phyloP scores from a whole-genome alignment of 2,329 filamentous ascomycete species.

The Aspergillus persii region DNA sequence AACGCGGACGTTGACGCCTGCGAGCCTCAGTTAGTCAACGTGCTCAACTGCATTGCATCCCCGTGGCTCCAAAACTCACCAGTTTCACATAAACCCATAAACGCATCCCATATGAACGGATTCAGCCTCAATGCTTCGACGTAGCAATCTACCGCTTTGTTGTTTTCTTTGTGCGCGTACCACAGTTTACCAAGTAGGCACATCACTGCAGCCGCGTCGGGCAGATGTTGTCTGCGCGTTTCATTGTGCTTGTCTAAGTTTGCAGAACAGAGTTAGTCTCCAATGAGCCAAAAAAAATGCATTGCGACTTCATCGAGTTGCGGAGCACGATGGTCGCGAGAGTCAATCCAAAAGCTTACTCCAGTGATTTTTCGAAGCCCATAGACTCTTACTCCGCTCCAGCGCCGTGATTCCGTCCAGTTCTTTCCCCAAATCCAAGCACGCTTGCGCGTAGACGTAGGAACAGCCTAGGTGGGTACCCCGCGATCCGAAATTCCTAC shows the following conservation, averaged over 20 bases:
- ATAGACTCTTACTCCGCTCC: conserved; percentile 75
- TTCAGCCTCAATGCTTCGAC: conserved; percentile 86
- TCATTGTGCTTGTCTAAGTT: conserved; percentile 69
- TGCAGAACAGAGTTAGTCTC: background rate
- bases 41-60: background rate
- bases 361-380: conserved; percentile 72
- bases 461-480: conserved; percentile 80
- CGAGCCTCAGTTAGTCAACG: conserved; percentile 11
- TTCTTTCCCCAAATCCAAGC: conserved; percentile 72
- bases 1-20: conserved; percentile 75
- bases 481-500: conserved; percentile 67
- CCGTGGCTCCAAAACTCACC: conserved; percentile 39
- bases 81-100: conserved; percentile 80
- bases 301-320: background rate
- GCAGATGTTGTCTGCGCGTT: conserved; percentile 68
- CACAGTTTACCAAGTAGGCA: conserved; percentile 86
- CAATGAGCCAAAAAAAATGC: no score
- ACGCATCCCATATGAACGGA: conserved; percentile 98
- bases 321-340: background rate
- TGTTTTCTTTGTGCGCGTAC: conserved; percentile 73
- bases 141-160: conserved; percentile 80
- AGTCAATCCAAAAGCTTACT: conserved; percentile 54
- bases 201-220: conserved; percentile 79
- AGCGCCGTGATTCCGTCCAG: conserved; percentile 79
- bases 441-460: conserved; percentile 89